These are phyloP conservation scores for Salvia rosmarinus DNA, from an alignment of 257 asterid species.

Conservation along the genomic window DNA sequence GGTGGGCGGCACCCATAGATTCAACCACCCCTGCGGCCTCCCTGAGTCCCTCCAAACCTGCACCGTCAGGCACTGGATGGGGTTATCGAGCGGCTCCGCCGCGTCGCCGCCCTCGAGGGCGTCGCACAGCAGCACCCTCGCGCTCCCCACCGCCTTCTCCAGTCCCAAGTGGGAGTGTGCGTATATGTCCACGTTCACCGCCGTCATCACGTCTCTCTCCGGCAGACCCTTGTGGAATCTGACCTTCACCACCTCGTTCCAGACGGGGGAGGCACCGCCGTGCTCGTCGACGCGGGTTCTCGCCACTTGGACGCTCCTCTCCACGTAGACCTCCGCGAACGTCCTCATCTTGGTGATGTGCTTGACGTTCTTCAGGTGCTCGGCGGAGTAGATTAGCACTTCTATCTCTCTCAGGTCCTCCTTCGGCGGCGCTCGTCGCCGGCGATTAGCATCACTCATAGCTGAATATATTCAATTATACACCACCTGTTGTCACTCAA, in stretches of 20 bases:
- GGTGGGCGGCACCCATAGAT: constrained; percentile 52
- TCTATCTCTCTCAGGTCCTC: constrained; percentile 42
- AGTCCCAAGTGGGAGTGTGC: constrained; percentile 47
- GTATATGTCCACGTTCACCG: constrained; percentile 51
- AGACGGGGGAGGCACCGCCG: constrained; percentile 42
- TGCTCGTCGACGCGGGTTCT: constrained; percentile 46
- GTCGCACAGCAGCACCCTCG: constrained; percentile 49
- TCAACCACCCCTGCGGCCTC: constrained; percentile 51
- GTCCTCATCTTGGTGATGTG: constrained; percentile 52
- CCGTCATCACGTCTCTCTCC: constrained; percentile 48
- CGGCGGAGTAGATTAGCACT: constrained; percentile 52
- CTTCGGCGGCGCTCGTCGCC: constrained; percentile 28
- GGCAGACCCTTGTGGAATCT: constrained; percentile 41
- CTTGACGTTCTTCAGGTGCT: constrained; percentile 52
- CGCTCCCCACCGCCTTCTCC: constrained; percentile 53
- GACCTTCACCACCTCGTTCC: constrained; percentile 57
- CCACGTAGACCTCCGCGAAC: constrained; percentile 49
- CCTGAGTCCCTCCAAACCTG: constrained; percentile 57
- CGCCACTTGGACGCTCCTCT: constrained; percentile 44
- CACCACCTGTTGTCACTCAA: no score
- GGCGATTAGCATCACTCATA: constrained; percentile 29
- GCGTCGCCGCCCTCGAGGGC: constrained; percentile 50
- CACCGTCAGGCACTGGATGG: constrained; percentile 54
- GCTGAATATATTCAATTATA: neutral
- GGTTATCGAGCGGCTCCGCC: constrained; percentile 43